Conservation (phyloP, 2,329 filamentous ascomycete species). For the Talaromyces piceae region DNA sequence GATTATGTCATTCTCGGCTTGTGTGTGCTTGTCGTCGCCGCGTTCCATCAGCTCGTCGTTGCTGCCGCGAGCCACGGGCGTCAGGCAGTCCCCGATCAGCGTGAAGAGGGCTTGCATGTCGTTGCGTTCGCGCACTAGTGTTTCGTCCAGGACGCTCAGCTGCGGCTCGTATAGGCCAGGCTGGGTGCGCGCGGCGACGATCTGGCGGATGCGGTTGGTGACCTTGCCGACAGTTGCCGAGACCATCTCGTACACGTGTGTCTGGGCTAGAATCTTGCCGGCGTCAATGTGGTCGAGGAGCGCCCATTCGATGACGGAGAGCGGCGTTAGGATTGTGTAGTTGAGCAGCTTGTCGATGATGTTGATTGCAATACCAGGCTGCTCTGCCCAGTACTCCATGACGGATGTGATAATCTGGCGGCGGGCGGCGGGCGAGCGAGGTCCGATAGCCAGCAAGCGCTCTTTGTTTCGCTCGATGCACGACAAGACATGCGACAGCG, state of each 20-base stretch:
- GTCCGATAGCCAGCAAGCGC: conserved; percentile 70
- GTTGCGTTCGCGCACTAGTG: conserved; percentile 60
- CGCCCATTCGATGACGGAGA: conserved; percentile 84
- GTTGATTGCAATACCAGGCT: conserved; percentile 83
- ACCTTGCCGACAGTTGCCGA: conserved; percentile 85
- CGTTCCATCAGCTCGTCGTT: conserved; percentile 70
- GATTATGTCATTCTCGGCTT: conserved; percentile 56
- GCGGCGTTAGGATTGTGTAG: conserved; percentile 85
- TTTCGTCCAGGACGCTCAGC: conserved; percentile 56
- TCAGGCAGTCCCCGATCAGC: conserved; percentile 69
- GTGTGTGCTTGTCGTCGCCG: conserved; percentile 38
- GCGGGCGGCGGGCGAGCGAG: conserved; percentile 65
- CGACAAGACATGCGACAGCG: conserved; percentile 87
- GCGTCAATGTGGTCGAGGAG: conserved; percentile 59
- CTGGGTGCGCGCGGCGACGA: conserved; percentile 58
- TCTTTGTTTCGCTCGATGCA: conserved; percentile 94
- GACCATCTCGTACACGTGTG: conserved; percentile 83
- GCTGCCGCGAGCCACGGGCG: conserved; percentile 62
- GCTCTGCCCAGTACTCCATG: conserved; percentile 85
- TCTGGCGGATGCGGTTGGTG: conserved; percentile 74
- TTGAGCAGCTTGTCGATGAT: conserved; percentile 97
- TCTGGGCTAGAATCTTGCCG: conserved; percentile 61
- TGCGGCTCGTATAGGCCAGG: conserved; percentile 48
- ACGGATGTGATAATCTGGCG: conserved; percentile 86
- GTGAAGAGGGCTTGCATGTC: conserved; percentile 74